Base-by-base conservation (phyloP, 2,329 filamentous ascomycete species). In the Talaromyces sp. region DNA sequence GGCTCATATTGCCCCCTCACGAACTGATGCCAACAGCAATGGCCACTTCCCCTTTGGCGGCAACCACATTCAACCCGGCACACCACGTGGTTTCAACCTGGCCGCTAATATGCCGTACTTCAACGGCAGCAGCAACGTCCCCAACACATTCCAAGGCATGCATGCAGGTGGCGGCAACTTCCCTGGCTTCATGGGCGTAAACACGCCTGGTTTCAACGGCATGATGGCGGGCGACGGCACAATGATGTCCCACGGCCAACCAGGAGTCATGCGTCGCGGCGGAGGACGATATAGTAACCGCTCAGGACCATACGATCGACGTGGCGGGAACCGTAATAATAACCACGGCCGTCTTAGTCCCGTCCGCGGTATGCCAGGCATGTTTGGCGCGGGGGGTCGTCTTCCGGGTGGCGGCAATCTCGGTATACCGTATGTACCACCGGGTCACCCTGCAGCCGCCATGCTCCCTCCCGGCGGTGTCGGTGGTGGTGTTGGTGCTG, bases 21-120 rank as follows among this genome's bases (percentile, higher is more conserved):
- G 93, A 58, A 94, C 92, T 17, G 91, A 99, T 76, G 89, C 92
- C 37, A 97, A 95, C 70, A 95, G 89, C 66, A 97, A 97, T 67
- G 93, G 93, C 1, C 93, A 97, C 75, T 97, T 97, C 80, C 91
- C 92, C 1, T 84, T 91, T 41, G 81, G 84, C 50, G 89, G 88
- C 66, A 85, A 86, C 19, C 89, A 93, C 66, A 82, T 86, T 53
- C 85, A 86, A 39, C 84, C 87, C 5, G 93, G 93, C 46, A 97
- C 93, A 5, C 93, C 93, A 36, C 87, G 93, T 33, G 92, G 92
- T 0, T 97, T 97, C 78, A 96, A 91, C 67, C 78, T 97, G 28
- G 82, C 89, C 58, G 82, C 89, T 57, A 89, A 87, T 66, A 83
- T 79, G 63, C 82, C 87, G 70, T 85, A 91, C 68, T 73, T 73